These are phyloP conservation scores for Ophiobolus disseminans DNA, from an alignment of 2,329 filamentous ascomycete genomes.

Conservation along the genomic window DNA sequence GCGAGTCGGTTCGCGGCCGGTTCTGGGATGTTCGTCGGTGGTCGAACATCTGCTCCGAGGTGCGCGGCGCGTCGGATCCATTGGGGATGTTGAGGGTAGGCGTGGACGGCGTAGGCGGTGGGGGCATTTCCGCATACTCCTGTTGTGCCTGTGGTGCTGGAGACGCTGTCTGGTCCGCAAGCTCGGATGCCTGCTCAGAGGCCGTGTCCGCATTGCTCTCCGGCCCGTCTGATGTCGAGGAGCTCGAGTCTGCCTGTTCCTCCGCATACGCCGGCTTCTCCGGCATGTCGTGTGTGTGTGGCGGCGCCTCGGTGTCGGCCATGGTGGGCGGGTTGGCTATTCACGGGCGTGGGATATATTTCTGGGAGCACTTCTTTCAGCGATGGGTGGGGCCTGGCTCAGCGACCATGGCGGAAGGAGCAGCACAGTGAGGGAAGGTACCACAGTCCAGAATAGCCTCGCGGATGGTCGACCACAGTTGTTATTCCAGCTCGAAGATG, in stretches of 20 bases:
- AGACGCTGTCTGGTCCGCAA: conserved; percentile 18
- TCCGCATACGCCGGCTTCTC: conserved; percentile 19
- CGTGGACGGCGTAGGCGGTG: conserved; percentile 27
- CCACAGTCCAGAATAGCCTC: too few species aligned
- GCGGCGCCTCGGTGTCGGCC: conserved; percentile 41
- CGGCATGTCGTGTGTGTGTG: conserved; percentile 11
- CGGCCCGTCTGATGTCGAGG: conserved; percentile 6
- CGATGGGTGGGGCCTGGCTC: conserved; percentile 24
- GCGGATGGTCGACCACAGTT: background rate
- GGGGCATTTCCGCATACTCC: conserved; percentile 24
- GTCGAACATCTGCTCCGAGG: conserved; percentile 46
- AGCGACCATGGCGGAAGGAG: conserved; percentile 35
- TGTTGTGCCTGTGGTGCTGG: conserved; percentile 20
- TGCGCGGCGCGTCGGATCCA: conserved; percentile 37
- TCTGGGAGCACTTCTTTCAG: conserved; percentile 24
- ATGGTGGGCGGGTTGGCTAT: conserved; percentile 33
- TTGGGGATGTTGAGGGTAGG: conserved; percentile 36
- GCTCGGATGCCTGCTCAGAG: conserved; percentile 28
- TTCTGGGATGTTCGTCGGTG: conserved; percentile 31
- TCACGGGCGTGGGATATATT: conserved; percentile 21
- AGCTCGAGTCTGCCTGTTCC: conserved; percentile 15
- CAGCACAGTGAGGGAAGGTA: conserved; percentile 12
- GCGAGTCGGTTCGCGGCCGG: conserved; percentile 65
- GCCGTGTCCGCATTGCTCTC: conserved; percentile 20
- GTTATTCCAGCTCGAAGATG: conserved; percentile 13